A percentile compares a stretch with the other conserved stretches of the same genome.
Conservation (phyloP, 768 basidiomycete genomes). For the Tulasnella sp. region DNA sequence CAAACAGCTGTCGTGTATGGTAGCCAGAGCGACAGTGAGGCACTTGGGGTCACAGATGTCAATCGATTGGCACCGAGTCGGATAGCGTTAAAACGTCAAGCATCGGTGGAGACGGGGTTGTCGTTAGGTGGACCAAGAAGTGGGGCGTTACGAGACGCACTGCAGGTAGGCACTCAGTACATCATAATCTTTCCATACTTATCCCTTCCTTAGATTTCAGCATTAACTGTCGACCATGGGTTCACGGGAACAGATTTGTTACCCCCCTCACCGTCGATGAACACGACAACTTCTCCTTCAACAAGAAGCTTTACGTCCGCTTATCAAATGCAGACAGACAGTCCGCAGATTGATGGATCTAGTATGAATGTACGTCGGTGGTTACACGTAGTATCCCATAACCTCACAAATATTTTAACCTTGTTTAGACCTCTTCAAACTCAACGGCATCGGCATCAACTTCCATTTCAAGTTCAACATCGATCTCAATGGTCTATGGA, state of each 20-base stretch:
- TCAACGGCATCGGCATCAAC: slow-evolving; percentile 14
- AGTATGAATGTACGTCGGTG: neutral
- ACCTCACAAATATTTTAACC: neutral
- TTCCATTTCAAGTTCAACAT: slow-evolving; percentile 11
- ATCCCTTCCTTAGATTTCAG: neutral
- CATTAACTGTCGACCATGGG: too few relatives aligned
- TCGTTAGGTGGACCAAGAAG: neutral
- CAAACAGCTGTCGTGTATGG: slow-evolving; percentile 1
- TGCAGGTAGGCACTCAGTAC: neutral
- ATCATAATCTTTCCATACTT: neutral
- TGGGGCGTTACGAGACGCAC: neutral
- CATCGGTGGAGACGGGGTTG: slow-evolving; percentile 6
- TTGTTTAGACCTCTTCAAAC: neutral
- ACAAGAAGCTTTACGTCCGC: slow-evolving; percentile 2
- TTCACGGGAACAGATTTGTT: slow-evolving; percentile 37
- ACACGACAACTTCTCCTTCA: neutral
- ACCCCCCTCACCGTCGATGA: slow-evolving; percentile 57
- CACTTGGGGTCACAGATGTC: neutral
- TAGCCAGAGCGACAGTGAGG: slow-evolving; percentile 13
- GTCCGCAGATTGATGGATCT: neutral
- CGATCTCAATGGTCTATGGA: slow-evolving; percentile 4
- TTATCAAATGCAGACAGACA: slow-evolving; percentile 7
- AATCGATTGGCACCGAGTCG: neutral
- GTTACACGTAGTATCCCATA: neutral
- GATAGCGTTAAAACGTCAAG: neutral